Base-by-base conservation (phyloP, 208 protist species). In the Crithidia sp. region DNA sequence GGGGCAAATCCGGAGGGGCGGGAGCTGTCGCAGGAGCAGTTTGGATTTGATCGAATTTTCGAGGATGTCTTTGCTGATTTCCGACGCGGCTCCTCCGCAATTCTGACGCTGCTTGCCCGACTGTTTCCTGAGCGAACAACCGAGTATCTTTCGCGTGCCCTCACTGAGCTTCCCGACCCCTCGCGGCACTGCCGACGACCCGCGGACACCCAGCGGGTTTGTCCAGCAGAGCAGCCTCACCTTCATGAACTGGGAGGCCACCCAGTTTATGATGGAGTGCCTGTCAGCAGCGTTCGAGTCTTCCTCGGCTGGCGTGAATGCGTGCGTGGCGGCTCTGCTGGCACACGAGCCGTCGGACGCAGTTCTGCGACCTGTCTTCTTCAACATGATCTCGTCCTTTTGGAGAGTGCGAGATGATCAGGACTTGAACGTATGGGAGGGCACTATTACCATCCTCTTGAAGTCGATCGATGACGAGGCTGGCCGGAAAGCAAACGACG, bases 361-460 rank as follows among this genome's bases (percentile, higher is more conserved):
- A 57, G 92, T 96, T 65, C 74, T 96, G 50, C 79, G 58, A n/a
- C 92, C 92, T 13, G 59, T 90, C 14, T 96, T 76, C 70, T 82
- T 95, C 47, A 94, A 96, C 74, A 93, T 96, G 86, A 72, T 95
- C 10, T 83, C 83, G 50, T 72, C 68, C 58, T 94, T 96, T 65
- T 96, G 89, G 90, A 77, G 68, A 13, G 91, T 78, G 41, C 56
- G 67, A 3, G 92, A 91, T 13, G 68, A 70, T 14, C 65, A 64
- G 37, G 68, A 56, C 39, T 67, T 90, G 17, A 84, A 89, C 58
- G 78, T 96, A 54, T 93, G 88, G 86, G 75, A 86, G 9, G 83
- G 82, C 52, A 88, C 88, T 16, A 60, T 88, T 55, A 64, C 67
- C 40, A 90, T 92, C 44, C 73, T 95, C 14, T 85, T 91, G 44